These are phyloP conservation scores for Favolaschia claudopus DNA, from an alignment of 768 basidiomycete species.

Conservation along the genomic window DNA sequence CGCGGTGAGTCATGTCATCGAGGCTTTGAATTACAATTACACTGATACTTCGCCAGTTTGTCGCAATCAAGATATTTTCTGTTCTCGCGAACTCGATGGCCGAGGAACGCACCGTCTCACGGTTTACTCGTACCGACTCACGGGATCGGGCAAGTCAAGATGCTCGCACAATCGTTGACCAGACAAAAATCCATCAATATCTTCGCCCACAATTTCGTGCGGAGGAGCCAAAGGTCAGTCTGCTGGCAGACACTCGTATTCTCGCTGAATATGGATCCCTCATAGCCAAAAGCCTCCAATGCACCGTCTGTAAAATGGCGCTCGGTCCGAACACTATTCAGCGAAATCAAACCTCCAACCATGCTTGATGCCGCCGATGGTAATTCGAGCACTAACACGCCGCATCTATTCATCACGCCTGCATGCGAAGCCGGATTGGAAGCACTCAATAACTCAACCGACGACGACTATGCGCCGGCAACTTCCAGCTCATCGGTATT, in stretches of 20 bases:
- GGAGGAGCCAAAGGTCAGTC: not conserved
- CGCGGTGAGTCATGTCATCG: not conserved
- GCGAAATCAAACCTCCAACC: not conserved
- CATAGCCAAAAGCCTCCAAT: not conserved
- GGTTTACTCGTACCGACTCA: slow-evolving; percentile 32
- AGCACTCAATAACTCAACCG: not conserved
- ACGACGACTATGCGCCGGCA: too few relatives aligned
- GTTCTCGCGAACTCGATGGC: slow-evolving; percentile 25
- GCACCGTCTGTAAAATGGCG: not conserved
- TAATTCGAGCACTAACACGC: not conserved
- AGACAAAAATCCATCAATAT: slow-evolving; percentile 8
- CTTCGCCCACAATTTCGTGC: not conserved
- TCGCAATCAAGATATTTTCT: slow-evolving; percentile 23
- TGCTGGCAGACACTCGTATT: not conserved
- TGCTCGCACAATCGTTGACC: not conserved
- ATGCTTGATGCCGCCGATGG: not conserved
- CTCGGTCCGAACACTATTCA: not conserved
- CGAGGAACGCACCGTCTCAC: slow-evolving; percentile 29
- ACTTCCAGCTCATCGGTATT: not conserved
- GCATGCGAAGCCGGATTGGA: not conserved
- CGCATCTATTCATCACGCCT: not conserved
- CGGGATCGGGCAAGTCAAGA: not conserved
- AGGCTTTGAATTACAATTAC: not conserved
- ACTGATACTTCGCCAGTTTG: slow-evolving; percentile 6
- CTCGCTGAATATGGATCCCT: not conserved